Evolutionary conservation across 441 rosid species (phyloP), one percentile per base, ranked within the genome.

Genomic region (Daphne laureola): DNA sequence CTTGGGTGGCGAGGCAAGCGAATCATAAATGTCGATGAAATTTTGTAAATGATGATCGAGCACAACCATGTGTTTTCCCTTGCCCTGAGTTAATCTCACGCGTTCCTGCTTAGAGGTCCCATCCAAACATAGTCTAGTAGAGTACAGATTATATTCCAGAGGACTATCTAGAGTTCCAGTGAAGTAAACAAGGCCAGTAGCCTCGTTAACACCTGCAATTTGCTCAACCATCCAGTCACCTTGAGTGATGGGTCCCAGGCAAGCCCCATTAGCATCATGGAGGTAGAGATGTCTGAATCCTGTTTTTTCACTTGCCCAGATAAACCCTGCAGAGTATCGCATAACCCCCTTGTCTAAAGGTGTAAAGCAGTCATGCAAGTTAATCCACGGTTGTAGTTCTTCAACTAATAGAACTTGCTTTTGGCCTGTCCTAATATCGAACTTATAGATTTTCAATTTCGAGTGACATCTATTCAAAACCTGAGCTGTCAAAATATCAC

Each of bases 171-270:
- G 64, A 45, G 94, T 86, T 43, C 80, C 98, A n/a, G 94, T 89
- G 75, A 92, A 92, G 63, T 86, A 92, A 14, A 89, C 75, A 35
- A 81, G 65, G 49, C 78, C 80, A 18, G 71, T 53, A 13, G 75
- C 72, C 78, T 92, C 98, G 57, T 89, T 81, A 49, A 92, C 71
- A n/a, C 97, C 97, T 27, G 86, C 74, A 36, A 89, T 71, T 76
- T 92, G 96, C 69, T 89, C 98, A 65, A 89, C 96, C 87, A 86
- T 78, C 96, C 96, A 84, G 51, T 89, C 87, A 53, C 98, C 98
- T 67, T 75, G 78, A 8, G 96, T 92, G 60, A 92, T 73, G 11
- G 92, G 84, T 55, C 90, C 92, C 43, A 86, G 64, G 78, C 87
- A 86, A 46, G 70, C 53, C 49, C 97, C 97, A 51, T 72, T 70